Conservation (phyloP, 441 rosid species). For the Pelargonium australe region DNA sequence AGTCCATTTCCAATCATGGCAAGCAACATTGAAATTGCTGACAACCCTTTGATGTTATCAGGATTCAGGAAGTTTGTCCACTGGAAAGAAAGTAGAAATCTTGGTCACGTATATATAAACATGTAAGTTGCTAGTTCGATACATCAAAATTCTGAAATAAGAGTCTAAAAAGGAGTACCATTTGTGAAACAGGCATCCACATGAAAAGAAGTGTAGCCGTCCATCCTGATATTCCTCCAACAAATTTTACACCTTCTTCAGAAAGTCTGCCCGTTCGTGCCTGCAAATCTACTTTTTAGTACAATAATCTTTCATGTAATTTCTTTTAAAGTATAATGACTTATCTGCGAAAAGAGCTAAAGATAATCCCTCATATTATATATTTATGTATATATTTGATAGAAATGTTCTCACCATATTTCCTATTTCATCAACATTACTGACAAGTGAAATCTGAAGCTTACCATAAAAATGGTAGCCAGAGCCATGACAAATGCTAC, state of each 20-base stretch:
- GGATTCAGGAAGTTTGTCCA: conserved; percentile 90
- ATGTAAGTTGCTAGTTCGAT: background rate
- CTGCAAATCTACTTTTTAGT: conserved; percentile 41
- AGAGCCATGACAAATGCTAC: conserved; percentile 49
- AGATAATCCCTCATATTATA: too few relatives aligned
- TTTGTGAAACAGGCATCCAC: conserved; percentile 95
- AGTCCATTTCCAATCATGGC: conserved; percentile 92
- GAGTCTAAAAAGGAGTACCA: conserved; percentile 39
- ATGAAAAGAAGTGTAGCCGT: conserved; percentile 93
- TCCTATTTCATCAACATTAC: background rate
- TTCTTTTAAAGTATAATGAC: background rate
- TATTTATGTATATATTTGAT: background rate
- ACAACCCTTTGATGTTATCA: conserved; percentile 76
- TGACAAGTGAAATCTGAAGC: conserved; percentile 19
- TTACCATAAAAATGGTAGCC: conserved; percentile 65
- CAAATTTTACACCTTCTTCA: conserved; percentile 51
- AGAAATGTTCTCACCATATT: background rate
- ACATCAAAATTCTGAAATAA: conserved; percentile 1
- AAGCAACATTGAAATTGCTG: conserved; percentile 78
- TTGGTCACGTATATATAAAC: conserved; percentile 20
- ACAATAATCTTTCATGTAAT: background rate
- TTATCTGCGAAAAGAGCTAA: too few relatives aligned
- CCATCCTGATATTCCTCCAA: conserved; percentile 83
- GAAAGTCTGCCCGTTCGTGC: conserved; percentile 70
- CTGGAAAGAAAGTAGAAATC: conserved; percentile 35